Conservation (phyloP, 139 green algal species). For the Tetradesmus obliquus region DNA sequence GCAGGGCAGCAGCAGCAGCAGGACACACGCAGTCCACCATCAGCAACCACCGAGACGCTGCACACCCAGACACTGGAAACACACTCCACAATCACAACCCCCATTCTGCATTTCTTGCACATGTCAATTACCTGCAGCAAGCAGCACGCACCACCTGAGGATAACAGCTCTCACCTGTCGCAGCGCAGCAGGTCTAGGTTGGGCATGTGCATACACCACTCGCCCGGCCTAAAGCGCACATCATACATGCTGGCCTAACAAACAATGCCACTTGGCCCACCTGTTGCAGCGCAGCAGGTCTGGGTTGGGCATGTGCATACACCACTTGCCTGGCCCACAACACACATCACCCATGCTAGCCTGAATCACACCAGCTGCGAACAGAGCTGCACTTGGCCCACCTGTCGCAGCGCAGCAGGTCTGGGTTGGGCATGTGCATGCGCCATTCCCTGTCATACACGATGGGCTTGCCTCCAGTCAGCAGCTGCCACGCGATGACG, state of each 20-base stretch:
- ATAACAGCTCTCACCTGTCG: too few species aligned
- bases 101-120: too few species aligned
- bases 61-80: too few species aligned
- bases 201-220: slow-evolving; percentile 11
- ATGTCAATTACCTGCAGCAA: too few species aligned
- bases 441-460: slow-evolving; percentile 46
- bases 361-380: not conserved
- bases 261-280: too few species aligned
- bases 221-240: too few species aligned
- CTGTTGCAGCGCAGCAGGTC: not conserved
- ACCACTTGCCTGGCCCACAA: not conserved
- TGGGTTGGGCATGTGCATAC: slow-evolving; percentile 4
- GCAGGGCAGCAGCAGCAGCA: not conserved
- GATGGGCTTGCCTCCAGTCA: slow-evolving; percentile 37
- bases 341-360: too few species aligned
- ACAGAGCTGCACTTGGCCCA: not conserved
- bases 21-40: not conserved
- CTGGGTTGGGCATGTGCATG: slow-evolving; percentile 43
- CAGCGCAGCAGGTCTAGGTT: not conserved
- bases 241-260: not conserved
- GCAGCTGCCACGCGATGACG: slow-evolving; percentile 40
- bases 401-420: slow-evolving; percentile 12
- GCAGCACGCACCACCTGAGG: too few species aligned
- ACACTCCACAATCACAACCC: too few species aligned
- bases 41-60: too few species aligned